Percentiles rank a stretch among this genome's conserved stretches.
These are phyloP conservation scores for Suillus discolor DNA, from an alignment of 768 basidiomycete species.

Conservation along the genomic window DNA sequence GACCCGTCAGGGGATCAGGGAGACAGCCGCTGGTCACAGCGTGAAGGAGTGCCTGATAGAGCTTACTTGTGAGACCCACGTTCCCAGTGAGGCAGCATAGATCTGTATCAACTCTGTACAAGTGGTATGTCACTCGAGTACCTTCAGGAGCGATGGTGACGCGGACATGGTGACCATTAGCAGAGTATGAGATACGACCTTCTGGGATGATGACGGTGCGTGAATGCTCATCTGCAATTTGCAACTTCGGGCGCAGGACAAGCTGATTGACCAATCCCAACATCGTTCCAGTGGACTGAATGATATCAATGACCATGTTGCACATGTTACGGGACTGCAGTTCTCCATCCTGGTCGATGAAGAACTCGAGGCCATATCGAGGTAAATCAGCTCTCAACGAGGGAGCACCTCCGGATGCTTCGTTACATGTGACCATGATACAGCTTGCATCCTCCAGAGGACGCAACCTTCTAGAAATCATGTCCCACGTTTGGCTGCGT, in stretches of 20 bases:
- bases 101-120: constrained; percentile 32
- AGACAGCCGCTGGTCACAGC: constrained; percentile 43
- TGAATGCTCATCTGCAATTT: constrained; percentile 7
- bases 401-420: not conserved
- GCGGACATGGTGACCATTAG: constrained; percentile 19
- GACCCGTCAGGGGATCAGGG: constrained; percentile 45
- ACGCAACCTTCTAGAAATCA: constrained; percentile 26
- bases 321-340: constrained; percentile 45
- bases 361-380: constrained; percentile 45
- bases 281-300: constrained; percentile 46
- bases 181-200: constrained; percentile 25
- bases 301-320: constrained; percentile 42
- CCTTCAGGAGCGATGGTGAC: constrained; percentile 14
- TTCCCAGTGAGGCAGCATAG: constrained; percentile 29
- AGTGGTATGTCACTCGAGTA: constrained; percentile 23
- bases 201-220: constrained; percentile 42
- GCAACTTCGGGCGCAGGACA: constrained; percentile 36
- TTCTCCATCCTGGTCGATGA: constrained; percentile 31
- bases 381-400: constrained; percentile 37
- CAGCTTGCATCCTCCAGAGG: constrained; percentile 27
- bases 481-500: constrained; percentile 27
- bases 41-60: constrained; percentile 47
- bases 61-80: constrained; percentile 27
- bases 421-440: constrained; percentile 23
- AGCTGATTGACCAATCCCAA: constrained; percentile 45